Evolutionary conservation across 495 filamentous ascomycete genomes (phyloP), one percentile per base, ranked within the genome.

Genomic region (Penicillium ochrochloron): DNA sequence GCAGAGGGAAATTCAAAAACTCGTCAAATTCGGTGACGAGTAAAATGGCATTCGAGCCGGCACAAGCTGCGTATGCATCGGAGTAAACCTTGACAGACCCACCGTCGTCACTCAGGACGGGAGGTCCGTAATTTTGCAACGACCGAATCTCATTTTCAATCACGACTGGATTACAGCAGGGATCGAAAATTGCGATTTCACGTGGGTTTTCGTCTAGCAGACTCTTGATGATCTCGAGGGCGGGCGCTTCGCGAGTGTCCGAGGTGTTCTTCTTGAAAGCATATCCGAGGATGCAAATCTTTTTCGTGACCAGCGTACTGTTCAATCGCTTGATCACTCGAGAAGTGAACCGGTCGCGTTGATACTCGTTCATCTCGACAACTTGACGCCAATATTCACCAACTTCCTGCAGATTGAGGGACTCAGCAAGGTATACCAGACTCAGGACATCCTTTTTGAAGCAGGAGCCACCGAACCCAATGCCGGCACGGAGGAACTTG

Each of bases 391-490:
- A 94, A 67, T 93, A 93, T 29, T 87, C 83, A 9, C 85, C 89
- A 5, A 93, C 90, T 61, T 92, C 88, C 4, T 82, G 75, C 15
- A 93, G 78, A 54, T 86, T 81, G 23, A 92, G 73, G 17, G 85
- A 84, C 54, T 90, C 84, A 5, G 90, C 86, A 6, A 93, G 77
- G 70, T 92, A 92, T 4, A 87, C 85, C n/a, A 94, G 75, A 70
- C 82, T 88, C n/a, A 91, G 80, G 62, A 93, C 83, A 67, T 94
- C 91, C 73, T 94, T 93, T 73, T 90, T 85, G 74, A 94, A 92
- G 76, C 90, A 92, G 17, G 84, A 87, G 25, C 75, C 90, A 14
- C 90, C 89, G 65, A 92, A 94, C 2, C 91, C 91, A 39, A 90
- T 81, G 17, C 86, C 86, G 2, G 90, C 86, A 67, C 89, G 86